phyloP scores from a whole-genome alignment of 2,329 filamentous ascomycete species.

The Tetracladium maxilliforme region DNA sequence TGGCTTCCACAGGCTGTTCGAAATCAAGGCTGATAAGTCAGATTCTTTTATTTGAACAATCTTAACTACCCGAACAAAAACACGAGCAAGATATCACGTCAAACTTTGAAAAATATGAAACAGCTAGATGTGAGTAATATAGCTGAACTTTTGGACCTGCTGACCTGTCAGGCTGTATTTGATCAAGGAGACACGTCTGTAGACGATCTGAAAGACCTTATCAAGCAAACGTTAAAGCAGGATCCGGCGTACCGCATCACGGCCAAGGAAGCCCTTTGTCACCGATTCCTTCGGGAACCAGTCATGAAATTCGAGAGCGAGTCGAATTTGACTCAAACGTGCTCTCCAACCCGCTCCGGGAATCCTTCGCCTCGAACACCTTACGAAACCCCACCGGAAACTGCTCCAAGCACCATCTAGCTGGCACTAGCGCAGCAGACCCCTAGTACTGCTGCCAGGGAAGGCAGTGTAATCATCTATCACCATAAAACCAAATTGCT shows the following conservation, averaged over 20 bases:
- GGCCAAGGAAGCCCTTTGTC: constrained; percentile 48
- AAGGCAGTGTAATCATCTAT: too few relatives aligned
- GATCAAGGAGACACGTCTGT: constrained; percentile 45
- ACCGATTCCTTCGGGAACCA: too few relatives aligned
- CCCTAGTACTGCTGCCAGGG: too few relatives aligned
- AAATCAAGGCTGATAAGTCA: constrained; percentile 12
- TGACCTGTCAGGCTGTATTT: constrained; percentile 29
- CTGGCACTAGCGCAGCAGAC: too few relatives aligned
- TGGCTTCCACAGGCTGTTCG: constrained; percentile 2
- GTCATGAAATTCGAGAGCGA: too few relatives aligned
- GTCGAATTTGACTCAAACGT: too few relatives aligned
- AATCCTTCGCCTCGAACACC: too few relatives aligned
- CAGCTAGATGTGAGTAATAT: constrained; percentile 36
- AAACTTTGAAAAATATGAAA: constrained; percentile 63
- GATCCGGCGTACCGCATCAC: constrained; percentile 51
- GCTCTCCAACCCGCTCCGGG: too few relatives aligned
- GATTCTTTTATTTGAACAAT: constrained; percentile 51
- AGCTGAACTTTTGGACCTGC: constrained; percentile 2
- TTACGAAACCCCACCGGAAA: too few relatives aligned
- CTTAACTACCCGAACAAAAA: constrained; percentile 51
- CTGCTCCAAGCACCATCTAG: too few relatives aligned
- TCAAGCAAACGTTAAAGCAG: constrained; percentile 54
- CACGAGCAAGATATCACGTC: constrained; percentile 46
- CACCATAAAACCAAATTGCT: too few relatives aligned
- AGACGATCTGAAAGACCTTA: constrained; percentile 45